phyloP scores from a whole-genome alignment of 2,329 filamentous ascomycete genomes.

The Aspergillus tanneri region DNA sequence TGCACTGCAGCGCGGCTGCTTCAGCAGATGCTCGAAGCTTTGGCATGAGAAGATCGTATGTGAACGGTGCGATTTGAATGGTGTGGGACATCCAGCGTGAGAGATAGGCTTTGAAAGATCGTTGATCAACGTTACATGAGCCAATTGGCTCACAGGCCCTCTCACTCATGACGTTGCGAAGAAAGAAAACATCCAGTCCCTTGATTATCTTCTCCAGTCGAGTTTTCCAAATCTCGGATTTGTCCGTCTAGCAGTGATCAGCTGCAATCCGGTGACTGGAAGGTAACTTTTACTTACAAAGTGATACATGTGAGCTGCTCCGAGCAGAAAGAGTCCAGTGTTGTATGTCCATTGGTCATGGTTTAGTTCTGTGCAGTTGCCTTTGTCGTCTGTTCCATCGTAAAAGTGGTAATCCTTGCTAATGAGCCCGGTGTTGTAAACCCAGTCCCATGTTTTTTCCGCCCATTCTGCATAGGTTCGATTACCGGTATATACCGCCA shows the following conservation, averaged over 20 bases:
- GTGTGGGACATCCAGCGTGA: conserved; percentile 59
- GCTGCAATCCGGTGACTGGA: background rate
- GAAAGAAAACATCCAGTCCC: conserved; percentile 46
- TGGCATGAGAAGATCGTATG: conserved; percentile 50
- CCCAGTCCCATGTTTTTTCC: conserved; percentile 63
- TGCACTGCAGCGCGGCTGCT: conserved; percentile 48
- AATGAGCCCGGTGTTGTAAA: conserved; percentile 50
- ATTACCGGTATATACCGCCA: conserved; percentile 34
- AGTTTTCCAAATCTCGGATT: conserved; percentile 46
- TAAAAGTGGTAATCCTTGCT: conserved; percentile 31
- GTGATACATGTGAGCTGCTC: conserved; percentile 59
- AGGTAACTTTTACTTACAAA: conserved; percentile 33
- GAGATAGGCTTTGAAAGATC: conserved; percentile 65
- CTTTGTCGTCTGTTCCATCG: conserved; percentile 34
- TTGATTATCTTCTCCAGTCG: conserved; percentile 55
- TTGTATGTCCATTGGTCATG: conserved; percentile 60
- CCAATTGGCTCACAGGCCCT: conserved; percentile 50
- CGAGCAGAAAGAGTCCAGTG: conserved; percentile 55
- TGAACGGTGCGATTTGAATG: conserved; percentile 58
- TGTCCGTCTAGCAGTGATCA: conserved; percentile 41
- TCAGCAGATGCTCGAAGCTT: conserved; percentile 54
- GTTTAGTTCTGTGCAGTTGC: conserved; percentile 53
- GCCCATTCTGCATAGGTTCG: conserved; percentile 60
- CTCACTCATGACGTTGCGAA: conserved; percentile 22
- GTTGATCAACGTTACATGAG: conserved; percentile 50